Base-by-base conservation (phyloP, 768 basidiomycete species). In the Pleurotus sapidus region DNA sequence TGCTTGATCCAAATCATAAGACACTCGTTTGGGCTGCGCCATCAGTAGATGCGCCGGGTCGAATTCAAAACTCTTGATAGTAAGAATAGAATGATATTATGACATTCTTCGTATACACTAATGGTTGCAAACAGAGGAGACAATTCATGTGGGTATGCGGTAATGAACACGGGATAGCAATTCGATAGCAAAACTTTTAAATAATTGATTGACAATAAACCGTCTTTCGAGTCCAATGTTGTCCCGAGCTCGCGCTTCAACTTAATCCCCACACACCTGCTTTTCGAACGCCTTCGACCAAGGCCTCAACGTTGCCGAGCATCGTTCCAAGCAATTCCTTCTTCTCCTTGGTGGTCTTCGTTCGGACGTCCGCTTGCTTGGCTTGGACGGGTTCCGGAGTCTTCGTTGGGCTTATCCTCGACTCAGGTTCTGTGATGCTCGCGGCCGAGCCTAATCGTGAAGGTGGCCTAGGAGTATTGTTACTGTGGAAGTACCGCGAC, bases 271-370 rank as follows among this genome's bases (percentile, higher is more conserved):
- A 95, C 56, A 95, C 85, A 0, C 93, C 92, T 0, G 91, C 91
- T 70, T 86, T 89, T 59, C 88, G 78, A 34, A 96, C 89, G 0
- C 93, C 88, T 60, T 93, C 91, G 4, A 96, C 91, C 8, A 96
- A 78, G 27, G 90, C 88, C 67, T 95, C 94, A 2, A 96, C 94
- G 67, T 96, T 95, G 3, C 92, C 93, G 45, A 96, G 70, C 84
- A 94, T 87, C 46, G 82, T 86, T 0, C 89, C 88, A 57, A 96
- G 65, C 45, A 91, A 68, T 67, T 85, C 84, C 70, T 88, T 93
- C 75, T 94, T 94, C 73, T 94, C 89, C 58, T 91, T 87, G 43
- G 84, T 92, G 43, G 85, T 88, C 63, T 79, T 78, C 51, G 39
- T 42, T 5, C 39, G 51, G 15, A 18, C 51, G 5, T 54, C 23